phyloP scores from a whole-genome alignment of 192 early-diverging fungal genomes.

The Nowakowskiella sp. region DNA sequence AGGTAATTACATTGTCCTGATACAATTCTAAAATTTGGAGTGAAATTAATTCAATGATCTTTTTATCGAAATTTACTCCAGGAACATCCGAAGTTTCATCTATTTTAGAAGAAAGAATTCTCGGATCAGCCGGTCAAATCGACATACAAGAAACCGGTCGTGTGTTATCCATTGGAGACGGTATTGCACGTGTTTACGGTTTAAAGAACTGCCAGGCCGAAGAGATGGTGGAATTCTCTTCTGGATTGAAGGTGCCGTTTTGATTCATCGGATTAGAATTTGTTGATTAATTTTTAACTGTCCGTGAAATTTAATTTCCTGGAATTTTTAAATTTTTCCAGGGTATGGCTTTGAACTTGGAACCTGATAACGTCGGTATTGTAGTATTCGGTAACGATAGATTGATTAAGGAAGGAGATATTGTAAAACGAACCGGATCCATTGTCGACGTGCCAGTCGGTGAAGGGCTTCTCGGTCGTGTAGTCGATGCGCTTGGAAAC shows the following conservation, averaged over 20 bases:
- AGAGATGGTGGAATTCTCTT: conserved; percentile 99
- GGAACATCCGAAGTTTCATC: conserved; percentile 89
- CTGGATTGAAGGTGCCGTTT: conserved; percentile 80
- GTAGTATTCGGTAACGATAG: conserved; percentile 99
- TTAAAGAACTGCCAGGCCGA: conserved; percentile 97
- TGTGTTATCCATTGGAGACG: conserved; percentile 99
- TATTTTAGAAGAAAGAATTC: conserved; percentile 96
- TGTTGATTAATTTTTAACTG: neutral
- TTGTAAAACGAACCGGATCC: conserved; percentile 95
- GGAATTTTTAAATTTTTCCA: conserved; percentile 22
- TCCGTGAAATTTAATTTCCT: neutral
- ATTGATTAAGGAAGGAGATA: conserved; percentile 99
- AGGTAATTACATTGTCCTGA: too few relatives aligned
- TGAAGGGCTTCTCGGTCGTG: conserved; percentile 90
- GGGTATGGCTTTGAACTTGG: conserved; percentile 99
- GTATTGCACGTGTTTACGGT: conserved; percentile 99
- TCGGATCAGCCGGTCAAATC: conserved; percentile 70
- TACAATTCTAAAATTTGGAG: too few relatives aligned
- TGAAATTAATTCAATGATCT: too few relatives aligned
- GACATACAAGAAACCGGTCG: conserved; percentile 97
- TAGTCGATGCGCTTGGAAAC: conserved; percentile 98
- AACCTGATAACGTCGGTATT: conserved; percentile 99
- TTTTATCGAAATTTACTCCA: too few relatives aligned
- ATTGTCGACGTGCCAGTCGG: conserved; percentile 99
- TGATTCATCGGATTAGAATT: neutral